Base-by-base conservation (phyloP, 306 rosid genomes). In the Ochetophila trinervis region DNA sequence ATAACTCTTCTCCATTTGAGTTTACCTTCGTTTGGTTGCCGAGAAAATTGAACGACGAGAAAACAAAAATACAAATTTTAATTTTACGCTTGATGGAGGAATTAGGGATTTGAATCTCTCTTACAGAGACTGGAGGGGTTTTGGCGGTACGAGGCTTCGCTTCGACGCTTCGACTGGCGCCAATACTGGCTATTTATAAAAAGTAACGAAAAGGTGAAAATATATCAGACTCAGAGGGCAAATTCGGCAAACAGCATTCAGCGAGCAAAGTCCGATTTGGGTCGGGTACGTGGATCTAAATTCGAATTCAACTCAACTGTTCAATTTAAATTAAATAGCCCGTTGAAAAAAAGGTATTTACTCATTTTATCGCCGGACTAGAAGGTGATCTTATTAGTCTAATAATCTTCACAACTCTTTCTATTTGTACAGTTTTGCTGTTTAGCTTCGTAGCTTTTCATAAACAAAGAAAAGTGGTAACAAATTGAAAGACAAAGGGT, bases 51-150 rank as follows among this genome's bases (percentile, higher is more conserved):
- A 21, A 27, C 32, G 32, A 27, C 32, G 32, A 22, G 47, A 53
- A 49, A 59, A 67, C 24, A 63, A 60, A 16, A 76, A 69, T 48
- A 70, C 66, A 51, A 24, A n/a, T n/a, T n/a, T n/a, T n/a, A n/a
- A n/a, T n/a, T n/a, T n/a, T n/a, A n/a, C n/a, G n/a, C n/a, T n/a
- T n/a, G n/a, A n/a, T n/a, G n/a, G n/a, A 19, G 3, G 45, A 32
- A 2, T 34, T 47, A 44, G 53, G 67, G 57, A 22, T 58, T 45
- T 32, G 62, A 47, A 45, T 9, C 23, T 45, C 18, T 37, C 75
- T 34, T 47, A 16, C 2, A 30, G 37, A 15, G 63, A 37, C 3
- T 2, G 61, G 6, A 47, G 20, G 20, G 65, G 16, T 59, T 18
- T 35, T 34, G 19, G 30, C 54, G 54, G 35, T 32, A 24, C 35